phyloP scores from a whole-genome alignment of 75 land plant species.

The Pseudotsuga menziesii region DNA sequence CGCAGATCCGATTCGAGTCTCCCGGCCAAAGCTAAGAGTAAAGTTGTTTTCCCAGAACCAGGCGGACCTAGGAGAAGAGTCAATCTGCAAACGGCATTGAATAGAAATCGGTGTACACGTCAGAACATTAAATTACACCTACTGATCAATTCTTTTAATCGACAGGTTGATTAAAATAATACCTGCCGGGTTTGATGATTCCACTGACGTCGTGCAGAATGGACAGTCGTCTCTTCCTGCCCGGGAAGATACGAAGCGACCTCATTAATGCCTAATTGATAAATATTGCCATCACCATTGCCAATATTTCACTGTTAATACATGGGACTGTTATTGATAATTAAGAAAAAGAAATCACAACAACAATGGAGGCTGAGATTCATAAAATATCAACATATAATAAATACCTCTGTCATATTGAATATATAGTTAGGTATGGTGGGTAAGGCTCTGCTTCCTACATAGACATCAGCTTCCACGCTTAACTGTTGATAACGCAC shows the following conservation, averaged over 20 bases:
- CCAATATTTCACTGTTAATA: no score
- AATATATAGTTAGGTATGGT: constrained; percentile 65
- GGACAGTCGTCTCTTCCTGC: constrained; percentile 31
- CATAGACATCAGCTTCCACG: constrained; percentile 59
- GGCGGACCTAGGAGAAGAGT: constrained; percentile 24
- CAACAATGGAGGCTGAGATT: background rate
- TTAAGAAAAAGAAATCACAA: no score
- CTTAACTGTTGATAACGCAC: constrained; percentile 62
- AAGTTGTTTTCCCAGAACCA: constrained; percentile 20
- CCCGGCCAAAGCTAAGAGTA: constrained; percentile 22
- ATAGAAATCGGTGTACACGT: background rate
- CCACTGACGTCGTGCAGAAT: constrained; percentile 69
- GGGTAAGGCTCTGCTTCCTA: constrained; percentile 79
- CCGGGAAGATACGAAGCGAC: constrained; percentile 14
- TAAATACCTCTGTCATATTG: constrained; percentile 60
- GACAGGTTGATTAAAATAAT: no score
- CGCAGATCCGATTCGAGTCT: constrained; percentile 7
- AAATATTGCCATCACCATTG: background rate
- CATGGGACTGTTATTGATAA: no score
- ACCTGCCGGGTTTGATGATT: constrained; percentile 63
- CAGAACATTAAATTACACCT: background rate
- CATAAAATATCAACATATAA: background rate
- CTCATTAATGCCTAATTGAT: background rate
- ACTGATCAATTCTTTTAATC: background rate
- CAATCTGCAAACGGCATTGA: constrained; percentile 9